Conservation (phyloP, 208 protist genomes). For the Phytomonas francai region DNA sequence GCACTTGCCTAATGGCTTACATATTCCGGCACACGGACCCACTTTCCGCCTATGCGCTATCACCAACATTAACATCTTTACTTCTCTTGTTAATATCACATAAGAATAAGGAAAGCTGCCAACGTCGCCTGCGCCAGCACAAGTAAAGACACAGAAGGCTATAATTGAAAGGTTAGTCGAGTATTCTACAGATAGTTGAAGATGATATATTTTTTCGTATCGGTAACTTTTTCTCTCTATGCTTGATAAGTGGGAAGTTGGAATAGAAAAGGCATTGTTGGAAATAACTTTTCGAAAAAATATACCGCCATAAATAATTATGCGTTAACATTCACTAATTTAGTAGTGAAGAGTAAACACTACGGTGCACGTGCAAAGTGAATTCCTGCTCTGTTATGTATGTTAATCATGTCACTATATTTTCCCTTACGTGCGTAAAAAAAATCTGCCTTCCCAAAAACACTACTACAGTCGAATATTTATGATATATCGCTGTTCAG, state of each 20-base stretch:
- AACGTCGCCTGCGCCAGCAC: conserved; percentile 69
- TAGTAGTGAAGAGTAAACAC: background rate
- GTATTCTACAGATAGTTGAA: background rate
- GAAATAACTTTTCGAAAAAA: background rate
- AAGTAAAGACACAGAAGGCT: conserved; percentile 37
- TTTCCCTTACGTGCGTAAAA: background rate
- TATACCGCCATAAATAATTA: background rate
- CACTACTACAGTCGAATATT: background rate
- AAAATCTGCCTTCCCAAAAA: background rate
- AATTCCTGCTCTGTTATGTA: background rate
- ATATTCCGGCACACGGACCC: conserved; percentile 84
- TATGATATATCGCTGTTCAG: background rate
- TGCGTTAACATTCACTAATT: background rate
- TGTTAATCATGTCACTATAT: background rate
- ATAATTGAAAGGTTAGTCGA: background rate
- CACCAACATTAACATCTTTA: conserved; percentile 64
- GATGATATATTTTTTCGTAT: background rate
- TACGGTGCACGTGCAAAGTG: background rate
- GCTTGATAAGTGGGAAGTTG: background rate
- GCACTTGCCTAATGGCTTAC: conserved; percentile 68
- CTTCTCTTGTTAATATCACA: conserved; percentile 81
- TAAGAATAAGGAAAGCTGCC: conserved; percentile 89
- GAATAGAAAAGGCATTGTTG: background rate
- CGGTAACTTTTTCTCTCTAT: background rate
- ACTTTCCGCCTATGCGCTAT: conserved; percentile 67